A percentile compares a stretch with the other conserved stretches of the same genome.
Evolutionary conservation across 2,329 filamentous ascomycete species (phyloP).

Genomic region (Epichloe amarillans): DNA sequence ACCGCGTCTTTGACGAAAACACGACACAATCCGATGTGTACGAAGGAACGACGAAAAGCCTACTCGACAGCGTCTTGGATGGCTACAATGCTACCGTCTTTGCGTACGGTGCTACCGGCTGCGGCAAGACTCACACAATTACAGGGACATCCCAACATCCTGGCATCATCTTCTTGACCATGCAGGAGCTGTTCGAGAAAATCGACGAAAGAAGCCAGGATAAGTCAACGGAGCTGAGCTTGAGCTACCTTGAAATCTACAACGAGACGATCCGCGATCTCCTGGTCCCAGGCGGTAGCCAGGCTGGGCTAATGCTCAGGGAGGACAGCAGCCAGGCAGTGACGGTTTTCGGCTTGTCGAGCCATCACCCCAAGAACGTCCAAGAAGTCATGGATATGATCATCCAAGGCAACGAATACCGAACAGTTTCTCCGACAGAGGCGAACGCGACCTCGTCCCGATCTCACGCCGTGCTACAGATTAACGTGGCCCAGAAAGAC

Average conservation of each 20-base stretch:
- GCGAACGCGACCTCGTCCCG: slow-evolving; percentile 95
- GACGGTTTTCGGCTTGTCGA: slow-evolving; percentile 79
- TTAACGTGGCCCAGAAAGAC: slow-evolving; percentile 91
- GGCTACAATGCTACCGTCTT: slow-evolving; percentile 99
- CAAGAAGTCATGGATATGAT: slow-evolving; percentile 99
- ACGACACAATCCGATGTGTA: slow-evolving; percentile 87
- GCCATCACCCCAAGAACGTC: slow-evolving; percentile 80
- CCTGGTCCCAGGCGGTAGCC: slow-evolving; percentile 71
- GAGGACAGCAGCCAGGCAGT: slow-evolving; percentile 92
- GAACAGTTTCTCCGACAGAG: slow-evolving; percentile 92
- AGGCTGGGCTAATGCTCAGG: slow-evolving; percentile 75
- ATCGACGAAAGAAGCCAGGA: slow-evolving; percentile 77
- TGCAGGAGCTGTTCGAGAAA: slow-evolving; percentile 97
- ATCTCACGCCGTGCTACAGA: slow-evolving; percentile 93
- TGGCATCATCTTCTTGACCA: slow-evolving; percentile 96
- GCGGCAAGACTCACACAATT: slow-evolving; percentile 97
- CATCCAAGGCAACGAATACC: slow-evolving; percentile 81
- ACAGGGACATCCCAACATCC: slow-evolving; percentile 83
- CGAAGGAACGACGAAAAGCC: slow-evolving; percentile 73
- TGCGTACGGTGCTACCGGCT: slow-evolving; percentile 93
- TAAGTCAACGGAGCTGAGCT: slow-evolving; percentile 77
- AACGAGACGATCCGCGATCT: slow-evolving; percentile 97
- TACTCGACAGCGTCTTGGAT: slow-evolving; percentile 92
- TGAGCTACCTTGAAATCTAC: slow-evolving; percentile 97
- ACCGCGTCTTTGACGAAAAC: slow-evolving; percentile 93